Base-by-base conservation (phyloP, 306 rosid species). In the Cucumis sativus region DNA sequence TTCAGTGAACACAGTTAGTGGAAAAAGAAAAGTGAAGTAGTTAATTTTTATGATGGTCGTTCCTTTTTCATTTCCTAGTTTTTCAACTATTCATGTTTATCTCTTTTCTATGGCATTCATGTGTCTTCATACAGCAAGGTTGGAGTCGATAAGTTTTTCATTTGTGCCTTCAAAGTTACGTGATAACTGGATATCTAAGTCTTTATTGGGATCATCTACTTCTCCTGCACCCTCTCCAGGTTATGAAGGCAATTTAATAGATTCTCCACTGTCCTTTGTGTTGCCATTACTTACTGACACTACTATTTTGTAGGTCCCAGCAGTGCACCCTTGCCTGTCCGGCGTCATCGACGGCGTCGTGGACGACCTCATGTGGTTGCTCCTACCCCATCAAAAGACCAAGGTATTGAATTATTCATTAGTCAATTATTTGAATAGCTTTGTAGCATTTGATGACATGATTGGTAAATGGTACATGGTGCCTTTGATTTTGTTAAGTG, bases 351-450 rank as follows among this genome's bases (percentile, higher is more conserved):
- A 66, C 92, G 37, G 51, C 84, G 37, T 14, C 62, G 16, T 77
- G 30, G 2, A 49, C 82, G 80, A 54, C 85, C 92, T 77, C 83
- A 23, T 84, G 77, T 80, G 47, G 57, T 68, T 70, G 88, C 96
- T 79, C 91, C 93, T 25, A 78, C 91, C 56, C 96, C 95, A 56
- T 84, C 91, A 69, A 86, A 84, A 77, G 85, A 78, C 74, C 89
- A 84, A 87, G 97, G 98, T 90, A 85, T 51, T 72, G 47, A 73
- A 8, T 73, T 73, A 73, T 18, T 28, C 23, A 25, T 1, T 11
- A 0, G 62, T 52, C 61, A 73, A 18, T 73, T 49, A 73, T 16
- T 72, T 49, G 61, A 16, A 52, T 17, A 5, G 47, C 47, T 49
- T 52, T 28, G 39, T 72, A 49, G 51, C 18, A 23, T 47, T 71